phyloP scores from a whole-genome alignment of 2,329 filamentous ascomycete species.

The Monosporascus ibericus region DNA sequence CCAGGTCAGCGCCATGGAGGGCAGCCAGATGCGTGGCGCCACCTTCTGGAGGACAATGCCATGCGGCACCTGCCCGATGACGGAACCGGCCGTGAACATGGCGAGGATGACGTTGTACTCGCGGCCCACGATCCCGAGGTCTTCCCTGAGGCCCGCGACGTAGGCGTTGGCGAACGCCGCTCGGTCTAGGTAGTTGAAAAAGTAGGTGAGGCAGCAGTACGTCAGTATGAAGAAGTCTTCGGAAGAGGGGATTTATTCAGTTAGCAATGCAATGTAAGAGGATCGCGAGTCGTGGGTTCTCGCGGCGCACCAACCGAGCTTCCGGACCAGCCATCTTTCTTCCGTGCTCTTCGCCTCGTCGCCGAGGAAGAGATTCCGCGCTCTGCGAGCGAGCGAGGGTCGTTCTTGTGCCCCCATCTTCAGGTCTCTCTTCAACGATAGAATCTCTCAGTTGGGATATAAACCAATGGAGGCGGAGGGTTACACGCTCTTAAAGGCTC shows the following conservation, averaged over 20 bases:
- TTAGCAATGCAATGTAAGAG: too few relatives aligned
- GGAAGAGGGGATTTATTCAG: too few relatives aligned
- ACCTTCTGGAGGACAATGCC: conserved; percentile 11
- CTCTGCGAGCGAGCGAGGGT: conserved; percentile 34
- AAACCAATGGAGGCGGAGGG: too few relatives aligned
- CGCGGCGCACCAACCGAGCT: too few relatives aligned
- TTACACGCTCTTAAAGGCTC: too few relatives aligned
- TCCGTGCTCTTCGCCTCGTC: too few relatives aligned
- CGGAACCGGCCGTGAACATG: conserved; percentile 11
- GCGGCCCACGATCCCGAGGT: conserved; percentile 20
- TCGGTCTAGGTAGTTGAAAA: conserved; percentile 13
- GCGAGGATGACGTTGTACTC: conserved; percentile 15
- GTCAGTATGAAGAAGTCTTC: conserved; percentile 9
- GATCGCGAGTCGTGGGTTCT: too few relatives aligned
- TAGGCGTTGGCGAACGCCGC: conserved; percentile 23
- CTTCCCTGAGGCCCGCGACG: conserved; percentile 25
- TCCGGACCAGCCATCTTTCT: too few relatives aligned
- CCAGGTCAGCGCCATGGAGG: background rate
- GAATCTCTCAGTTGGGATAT: too few relatives aligned
- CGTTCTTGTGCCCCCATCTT: conserved; percentile 25
- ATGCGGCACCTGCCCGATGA: conserved; percentile 11
- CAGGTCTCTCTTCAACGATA: too few relatives aligned
- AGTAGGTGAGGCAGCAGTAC: conserved; percentile 14
- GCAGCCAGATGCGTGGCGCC: conserved; percentile 13
- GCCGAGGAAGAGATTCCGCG: too few relatives aligned